A percentile compares a stretch with the other conserved stretches of the same genome.
Conservation (phyloP, 441 rosid genomes). For the Daphne laureola region DNA sequence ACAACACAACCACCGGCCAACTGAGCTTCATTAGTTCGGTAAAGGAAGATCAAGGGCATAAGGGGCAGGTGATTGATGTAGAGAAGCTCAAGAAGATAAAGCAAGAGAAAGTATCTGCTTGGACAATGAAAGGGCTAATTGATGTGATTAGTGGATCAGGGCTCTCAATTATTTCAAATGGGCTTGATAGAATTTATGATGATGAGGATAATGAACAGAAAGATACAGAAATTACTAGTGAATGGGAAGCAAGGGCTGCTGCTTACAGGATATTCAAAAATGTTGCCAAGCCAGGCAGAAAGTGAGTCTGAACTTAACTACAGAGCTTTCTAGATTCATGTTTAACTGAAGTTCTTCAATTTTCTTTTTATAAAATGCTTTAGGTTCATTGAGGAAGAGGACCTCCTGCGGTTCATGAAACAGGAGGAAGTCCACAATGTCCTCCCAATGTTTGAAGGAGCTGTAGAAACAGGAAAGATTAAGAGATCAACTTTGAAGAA, state of each 20-base stretch:
- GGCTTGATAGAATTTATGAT: background rate
- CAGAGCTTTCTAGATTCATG: background rate
- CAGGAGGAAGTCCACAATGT: conserved; percentile 8
- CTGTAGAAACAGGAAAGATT: background rate
- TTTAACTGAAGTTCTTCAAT: background rate
- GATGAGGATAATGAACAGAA: background rate
- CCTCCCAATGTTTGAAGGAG: background rate
- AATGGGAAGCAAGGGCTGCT: conserved; percentile 29
- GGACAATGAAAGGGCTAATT: background rate
- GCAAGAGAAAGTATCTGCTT: background rate
- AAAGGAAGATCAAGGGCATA: background rate
- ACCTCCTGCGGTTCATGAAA: conserved; percentile 30
- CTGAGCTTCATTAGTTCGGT: background rate
- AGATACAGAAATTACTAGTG: background rate
- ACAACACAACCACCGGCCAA: background rate
- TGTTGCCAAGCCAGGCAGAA: conserved; percentile 45
- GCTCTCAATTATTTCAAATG: background rate
- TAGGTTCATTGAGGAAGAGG: conserved; percentile 24
- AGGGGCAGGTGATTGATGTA: background rate
- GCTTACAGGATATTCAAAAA: conserved; percentile 45
- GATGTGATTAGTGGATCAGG: background rate
- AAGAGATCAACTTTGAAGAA: background rate
- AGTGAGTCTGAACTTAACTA: background rate
- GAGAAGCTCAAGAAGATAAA: background rate
- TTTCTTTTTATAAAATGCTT: background rate